phyloP scores from a whole-genome alignment of 768 basidiomycete genomes.

The Psilocybe sp. region DNA sequence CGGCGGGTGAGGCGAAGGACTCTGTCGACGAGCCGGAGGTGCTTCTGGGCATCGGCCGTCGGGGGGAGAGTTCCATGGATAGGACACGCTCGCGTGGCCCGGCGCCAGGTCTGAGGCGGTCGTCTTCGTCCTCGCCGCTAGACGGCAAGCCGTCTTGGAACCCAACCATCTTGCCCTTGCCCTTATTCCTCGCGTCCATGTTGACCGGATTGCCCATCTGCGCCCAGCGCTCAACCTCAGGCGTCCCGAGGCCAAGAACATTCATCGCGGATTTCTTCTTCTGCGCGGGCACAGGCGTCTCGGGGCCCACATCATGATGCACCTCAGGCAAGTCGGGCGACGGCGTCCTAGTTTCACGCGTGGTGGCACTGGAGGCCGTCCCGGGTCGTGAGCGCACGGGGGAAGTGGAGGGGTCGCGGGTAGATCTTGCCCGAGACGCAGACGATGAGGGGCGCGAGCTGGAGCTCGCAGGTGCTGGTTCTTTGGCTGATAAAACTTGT shows the following conservation, averaged over 20 bases:
- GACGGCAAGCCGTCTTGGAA: slow-evolving; percentile 35
- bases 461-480: not conserved
- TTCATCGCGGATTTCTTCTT: slow-evolving; percentile 26
- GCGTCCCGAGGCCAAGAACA: slow-evolving; percentile 47
- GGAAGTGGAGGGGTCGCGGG: not conserved
- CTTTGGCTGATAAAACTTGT: not conserved
- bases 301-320: slow-evolving; percentile 25
- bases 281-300: slow-evolving; percentile 30
- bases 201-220: slow-evolving; percentile 28
- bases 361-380: not conserved
- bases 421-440: slow-evolving; percentile 17
- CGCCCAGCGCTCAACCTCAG: slow-evolving; percentile 54
- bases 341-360: slow-evolving; percentile 29
- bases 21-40: slow-evolving; percentile 21
- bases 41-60: slow-evolving; percentile 27
- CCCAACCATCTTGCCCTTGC: slow-evolving; percentile 42
- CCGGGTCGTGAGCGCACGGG: not conserved
- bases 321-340: slow-evolving; percentile 41
- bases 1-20: slow-evolving; percentile 38
- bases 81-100: slow-evolving; percentile 35
- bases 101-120: slow-evolving; percentile 7
- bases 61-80: slow-evolving; percentile 59
- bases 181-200: slow-evolving; percentile 21
- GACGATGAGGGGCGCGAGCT: slow-evolving; percentile 22
- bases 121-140: slow-evolving; percentile 19